phyloP scores from a whole-genome alignment of 306 rosid species.

The barrel medic (Medicago truncatula) region DNA sequence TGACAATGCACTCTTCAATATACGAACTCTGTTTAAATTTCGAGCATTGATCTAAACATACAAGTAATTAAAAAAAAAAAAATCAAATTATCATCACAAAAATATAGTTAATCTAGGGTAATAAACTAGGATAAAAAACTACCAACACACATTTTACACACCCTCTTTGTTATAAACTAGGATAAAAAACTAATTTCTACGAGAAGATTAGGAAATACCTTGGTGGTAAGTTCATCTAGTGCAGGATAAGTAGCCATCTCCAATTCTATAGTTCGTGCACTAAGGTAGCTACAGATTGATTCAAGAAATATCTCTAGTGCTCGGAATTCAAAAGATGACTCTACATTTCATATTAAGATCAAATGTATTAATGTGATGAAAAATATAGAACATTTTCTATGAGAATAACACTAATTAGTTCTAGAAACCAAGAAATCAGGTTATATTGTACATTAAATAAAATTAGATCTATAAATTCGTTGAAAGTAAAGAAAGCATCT shows the following conservation, averaged over 20 bases:
- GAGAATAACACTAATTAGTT: too few species aligned
- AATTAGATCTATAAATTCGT: too few species aligned
- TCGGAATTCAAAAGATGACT: slow-evolving; percentile 74
- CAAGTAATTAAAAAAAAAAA: slow-evolving; percentile 17
- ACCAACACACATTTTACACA: too few species aligned
- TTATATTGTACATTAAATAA: too few species aligned
- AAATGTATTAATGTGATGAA: not conserved
- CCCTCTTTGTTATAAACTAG: too few species aligned
- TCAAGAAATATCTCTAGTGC: slow-evolving; percentile 59
- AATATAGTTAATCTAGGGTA: too few species aligned
- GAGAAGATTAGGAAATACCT: slow-evolving; percentile 41
- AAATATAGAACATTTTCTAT: too few species aligned
- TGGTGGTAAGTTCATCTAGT: slow-evolving; percentile 73
- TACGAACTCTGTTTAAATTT: slow-evolving; percentile 79
- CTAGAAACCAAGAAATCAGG: too few species aligned
- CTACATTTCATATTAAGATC: slow-evolving; percentile 41
- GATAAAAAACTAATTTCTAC: too few species aligned
- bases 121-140: too few species aligned
- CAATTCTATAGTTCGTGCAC: slow-evolving; percentile 66
- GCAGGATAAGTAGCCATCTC: slow-evolving; percentile 79
- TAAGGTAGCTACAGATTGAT: slow-evolving; percentile 75
- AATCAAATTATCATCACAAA: not conserved
- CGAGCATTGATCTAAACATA: slow-evolving; percentile 62
- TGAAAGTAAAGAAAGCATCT: too few species aligned
- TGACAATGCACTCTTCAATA: slow-evolving; percentile 72